A percentile compares a stretch with the other conserved stretches of the same genome.
phyloP scores from a whole-genome alignment of 1,284 basidiomycete genomes.

The Sanghuangporus baumii region DNA sequence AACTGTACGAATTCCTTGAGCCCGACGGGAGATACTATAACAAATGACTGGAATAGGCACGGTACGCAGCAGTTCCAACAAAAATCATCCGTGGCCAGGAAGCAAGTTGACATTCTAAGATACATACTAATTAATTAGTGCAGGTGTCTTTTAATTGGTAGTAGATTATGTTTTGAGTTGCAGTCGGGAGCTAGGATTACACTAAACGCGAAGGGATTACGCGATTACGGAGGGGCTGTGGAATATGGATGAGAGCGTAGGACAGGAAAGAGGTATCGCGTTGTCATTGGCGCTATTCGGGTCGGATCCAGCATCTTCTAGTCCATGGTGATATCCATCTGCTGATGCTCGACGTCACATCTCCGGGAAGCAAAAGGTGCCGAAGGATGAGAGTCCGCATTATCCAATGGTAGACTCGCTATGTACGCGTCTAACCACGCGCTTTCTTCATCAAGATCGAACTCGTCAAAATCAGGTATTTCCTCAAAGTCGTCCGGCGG shows the following conservation, averaged over 20 bases:
- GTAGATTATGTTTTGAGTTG: too few relatives aligned
- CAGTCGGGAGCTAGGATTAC: too few relatives aligned
- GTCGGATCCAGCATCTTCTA: neutral
- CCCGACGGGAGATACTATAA: too few relatives aligned
- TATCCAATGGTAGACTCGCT: conserved; percentile 6
- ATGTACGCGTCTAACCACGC: conserved; percentile 10
- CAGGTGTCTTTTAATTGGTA: too few relatives aligned
- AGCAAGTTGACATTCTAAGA: too few relatives aligned
- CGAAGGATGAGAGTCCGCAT: neutral
- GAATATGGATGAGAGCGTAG: too few relatives aligned
- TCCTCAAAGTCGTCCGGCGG: conserved; percentile 13
- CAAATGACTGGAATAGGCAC: too few relatives aligned
- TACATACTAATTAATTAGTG: too few relatives aligned
- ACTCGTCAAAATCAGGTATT: conserved; percentile 11
- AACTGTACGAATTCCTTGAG: too few relatives aligned
- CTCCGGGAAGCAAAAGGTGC: neutral
- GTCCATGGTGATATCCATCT: neutral
- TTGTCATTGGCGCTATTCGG: neutral
- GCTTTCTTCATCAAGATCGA: conserved; percentile 7
- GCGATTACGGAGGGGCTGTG: neutral
- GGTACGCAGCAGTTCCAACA: too few relatives aligned
- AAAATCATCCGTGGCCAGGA: too few relatives aligned
- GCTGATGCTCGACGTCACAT: neutral
- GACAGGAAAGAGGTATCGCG: neutral
- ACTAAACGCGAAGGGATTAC: neutral